A percentile compares a stretch with the other conserved stretches of the same genome.
Evolutionary conservation across 2,329 filamentous ascomycete genomes (phyloP).

Genomic region (Colletotrichum sp.): DNA sequence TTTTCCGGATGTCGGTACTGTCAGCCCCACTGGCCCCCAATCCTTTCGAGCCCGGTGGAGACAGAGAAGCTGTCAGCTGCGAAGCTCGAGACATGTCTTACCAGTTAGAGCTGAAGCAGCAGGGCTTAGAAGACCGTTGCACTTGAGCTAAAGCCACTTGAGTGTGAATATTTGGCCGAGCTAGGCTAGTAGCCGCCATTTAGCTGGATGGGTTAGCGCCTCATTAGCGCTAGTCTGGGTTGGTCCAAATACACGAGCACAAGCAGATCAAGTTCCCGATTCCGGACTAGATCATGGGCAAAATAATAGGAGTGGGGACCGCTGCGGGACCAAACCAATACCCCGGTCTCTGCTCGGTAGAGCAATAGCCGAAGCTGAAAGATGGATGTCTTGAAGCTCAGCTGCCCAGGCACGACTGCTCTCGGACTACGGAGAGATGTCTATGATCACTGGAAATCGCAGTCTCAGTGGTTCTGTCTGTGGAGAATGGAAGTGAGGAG

Average conservation of each 20-base stretch:
- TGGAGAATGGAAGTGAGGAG: neutral
- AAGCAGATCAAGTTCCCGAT: neutral
- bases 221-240: neutral
- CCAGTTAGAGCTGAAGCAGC: neutral
- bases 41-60: neutral
- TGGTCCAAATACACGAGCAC: neutral
- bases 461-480: neutral
- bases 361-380: neutral
- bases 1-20: neutral
- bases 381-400: neutral
- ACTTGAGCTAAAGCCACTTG: neutral
- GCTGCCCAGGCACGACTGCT: neutral
- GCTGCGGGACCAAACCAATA: neutral
- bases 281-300: neutral
- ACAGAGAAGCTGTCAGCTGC: neutral
- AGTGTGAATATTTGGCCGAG: neutral
- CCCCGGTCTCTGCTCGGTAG: neutral
- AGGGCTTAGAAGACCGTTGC: neutral
- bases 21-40: fast-evolving
- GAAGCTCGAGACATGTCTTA: neutral
- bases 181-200: neutral
- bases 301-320: neutral
- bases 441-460: neutral
- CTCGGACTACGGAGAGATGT: neutral
- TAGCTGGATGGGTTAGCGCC: neutral